Base-by-base conservation (phyloP, 1,284 basidiomycete genomes). In the Puccinia novopanici region DNA sequence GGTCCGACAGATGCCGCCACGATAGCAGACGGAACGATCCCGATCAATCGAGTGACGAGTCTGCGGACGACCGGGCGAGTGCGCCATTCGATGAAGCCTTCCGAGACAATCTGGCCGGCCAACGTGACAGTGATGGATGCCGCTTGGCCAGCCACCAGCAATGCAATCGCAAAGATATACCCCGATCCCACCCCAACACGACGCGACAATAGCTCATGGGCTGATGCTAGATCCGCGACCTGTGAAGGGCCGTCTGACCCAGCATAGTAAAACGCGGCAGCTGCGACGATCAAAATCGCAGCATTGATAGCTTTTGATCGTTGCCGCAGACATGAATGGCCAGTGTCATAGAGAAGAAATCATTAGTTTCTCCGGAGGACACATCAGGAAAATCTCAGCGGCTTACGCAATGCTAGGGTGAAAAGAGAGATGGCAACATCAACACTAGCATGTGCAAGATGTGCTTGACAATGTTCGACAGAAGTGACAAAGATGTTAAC, bases 111-210 rank as follows among this genome's bases (percentile, higher is more conserved):
- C 86, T 98, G 89, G 0, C 95, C 96, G 0, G 94, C 92, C 17
- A 98, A 89, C 0, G 95, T 98, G 9, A 93, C 95, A 1, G 97
- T 93, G 81, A 98, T 90, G 12, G 92, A 93, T 0, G 96, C 93
- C 82, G 93, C 94, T 88, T 98, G 94, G 3, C 95, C 95, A 0
- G 94, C 89, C 54, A 91, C 91, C 13, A 97, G 89, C 9, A 97
- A 87, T 0, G 92, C 93, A 57, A 98, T 85, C 0, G 95, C 94
- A 84, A 97, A 97, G 67, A 96, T 87, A 42, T 91, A 89, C 0
- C 91, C 94, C 17, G 93, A 91, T 59, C 89, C 92, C 90, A 81
- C 0, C 6, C 93, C 93, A 71, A 96, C 88, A 65, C 88, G 86
- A 34, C 87, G 85, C 54, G 87, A 87, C 59, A 97, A 91, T 30